Evolutionary conservation across 1,284 basidiomycete genomes (phyloP), one percentile per base, ranked within the genome.

Genomic region (Singerocomus inundabilis): DNA sequence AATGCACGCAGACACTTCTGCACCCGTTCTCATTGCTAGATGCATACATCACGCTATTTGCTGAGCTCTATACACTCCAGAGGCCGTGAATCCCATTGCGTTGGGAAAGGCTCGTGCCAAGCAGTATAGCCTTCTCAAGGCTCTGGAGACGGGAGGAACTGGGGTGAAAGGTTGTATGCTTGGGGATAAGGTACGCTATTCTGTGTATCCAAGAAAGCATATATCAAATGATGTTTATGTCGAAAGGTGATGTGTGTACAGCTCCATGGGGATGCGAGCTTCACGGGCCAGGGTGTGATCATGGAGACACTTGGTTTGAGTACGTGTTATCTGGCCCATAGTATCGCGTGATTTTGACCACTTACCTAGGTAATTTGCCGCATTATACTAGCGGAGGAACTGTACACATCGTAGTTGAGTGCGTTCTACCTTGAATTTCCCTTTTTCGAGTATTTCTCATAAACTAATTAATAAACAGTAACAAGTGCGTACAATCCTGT

Each of bases 381-480:
- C 91, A 95, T 68, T 95, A 85, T 62, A 93, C 90, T 0, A 89
- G 85, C 51, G 93, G 93, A 1, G 93, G 93, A 28, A 91, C 85
- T 32, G 80, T 95, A 3, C 91, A 94, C 69, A 71, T 96, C 41
- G 89, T 95, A n/a, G 90, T 95, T 39, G 93, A 95, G 88, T 93
- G 66, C 65, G 86, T 77, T 10, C 18, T 37, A 32, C 40, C 13
- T 9, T 45, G 3, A 16, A 24, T 39, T 30, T 32, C 32, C 5
- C 1, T 9, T 24, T 83, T 83, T 87, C 28, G 90, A 69, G 62
- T 85, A 90, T 69, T 89, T 93, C 77, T 97, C 15, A 44, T 16
- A 11, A 26, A 1, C 21, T 34, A 6, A 29, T 16, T 49, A n/a
- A 48, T 38, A 33, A 52, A 44, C 58, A 84, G 81, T 55, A 81